These are phyloP conservation scores for Diaporthe citriasiana DNA, from an alignment of 2,329 filamentous ascomycete species.

Conservation along the genomic window DNA sequence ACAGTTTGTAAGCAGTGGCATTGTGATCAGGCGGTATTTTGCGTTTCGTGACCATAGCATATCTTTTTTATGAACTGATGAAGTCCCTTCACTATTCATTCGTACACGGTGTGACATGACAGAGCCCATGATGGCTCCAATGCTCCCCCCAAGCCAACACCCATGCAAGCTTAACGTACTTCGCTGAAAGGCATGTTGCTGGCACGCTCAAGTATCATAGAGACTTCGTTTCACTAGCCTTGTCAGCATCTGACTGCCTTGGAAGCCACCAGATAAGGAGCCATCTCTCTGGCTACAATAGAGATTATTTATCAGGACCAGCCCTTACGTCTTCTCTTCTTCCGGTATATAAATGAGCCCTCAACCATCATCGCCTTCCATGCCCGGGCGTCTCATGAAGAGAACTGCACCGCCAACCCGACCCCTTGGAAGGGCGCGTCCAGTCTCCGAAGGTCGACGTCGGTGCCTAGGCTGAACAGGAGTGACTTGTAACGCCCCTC, in stretches of 20 bases:
- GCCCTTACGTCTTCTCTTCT: no score
- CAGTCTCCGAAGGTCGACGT: constrained; percentile 81
- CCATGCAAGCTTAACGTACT: not conserved
- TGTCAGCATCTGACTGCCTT: no score
- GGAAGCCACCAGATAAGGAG: not conserved
- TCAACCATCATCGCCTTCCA: not conserved
- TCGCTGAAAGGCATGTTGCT: not conserved
- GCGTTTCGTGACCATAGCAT: not conserved
- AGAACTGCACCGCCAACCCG: constrained; percentile 86
- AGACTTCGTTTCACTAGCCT: not conserved
- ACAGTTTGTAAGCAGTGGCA: not conserved
- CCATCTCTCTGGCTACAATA: no score
- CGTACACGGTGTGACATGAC: not conserved
- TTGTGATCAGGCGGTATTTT: not conserved
- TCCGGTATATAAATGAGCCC: not conserved
- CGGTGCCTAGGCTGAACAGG: constrained; percentile 90
- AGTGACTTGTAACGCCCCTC: constrained; percentile 93
- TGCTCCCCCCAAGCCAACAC: not conserved
- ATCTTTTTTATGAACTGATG: not conserved
- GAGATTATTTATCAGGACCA: not conserved
- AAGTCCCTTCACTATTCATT: not conserved
- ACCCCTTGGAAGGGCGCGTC: constrained; percentile 84
- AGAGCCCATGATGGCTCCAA: no score
- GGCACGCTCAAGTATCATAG: not conserved
- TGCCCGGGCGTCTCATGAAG: constrained; percentile 67